Conservation (phyloP, 2,329 filamentous ascomycete species). For the Diplodia sapinea region DNA sequence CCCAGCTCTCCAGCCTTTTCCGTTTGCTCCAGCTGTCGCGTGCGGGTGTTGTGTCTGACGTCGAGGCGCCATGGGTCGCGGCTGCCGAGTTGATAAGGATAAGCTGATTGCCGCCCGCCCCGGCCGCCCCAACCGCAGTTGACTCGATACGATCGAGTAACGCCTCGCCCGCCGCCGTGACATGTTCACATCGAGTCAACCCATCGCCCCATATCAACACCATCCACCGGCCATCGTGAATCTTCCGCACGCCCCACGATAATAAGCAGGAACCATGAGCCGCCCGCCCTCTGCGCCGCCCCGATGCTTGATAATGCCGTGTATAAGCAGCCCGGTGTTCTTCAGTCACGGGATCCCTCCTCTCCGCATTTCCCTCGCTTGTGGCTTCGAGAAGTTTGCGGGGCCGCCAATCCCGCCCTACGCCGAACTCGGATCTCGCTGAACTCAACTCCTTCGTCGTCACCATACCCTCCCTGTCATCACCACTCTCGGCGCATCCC, state of each 20-base stretch:
- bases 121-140: slow-evolving; percentile 2
- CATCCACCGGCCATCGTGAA: slow-evolving; percentile 17
- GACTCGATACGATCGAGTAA: slow-evolving; percentile 24
- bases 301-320: neutral
- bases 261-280: neutral
- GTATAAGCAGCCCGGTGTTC: neutral
- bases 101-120: slow-evolving; percentile 22
- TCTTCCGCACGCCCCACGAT: neutral
- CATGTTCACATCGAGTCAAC: slow-evolving; percentile 27
- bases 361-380: slow-evolving; percentile 4
- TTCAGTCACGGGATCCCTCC: neutral
- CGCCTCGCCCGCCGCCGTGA: slow-evolving; percentile 11
- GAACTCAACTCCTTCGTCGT: neutral
- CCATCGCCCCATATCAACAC: slow-evolving; percentile 22
- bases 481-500: neutral
- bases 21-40: slow-evolving; percentile 2
- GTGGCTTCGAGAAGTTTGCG: slow-evolving; percentile 11
- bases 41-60: neutral
- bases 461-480: neutral
- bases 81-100: slow-evolving; percentile 4
- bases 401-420: slow-evolving; percentile 7
- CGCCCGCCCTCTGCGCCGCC: neutral
- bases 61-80: slow-evolving; percentile 7
- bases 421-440: neutral
- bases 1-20: neutral